phyloP scores from a whole-genome alignment of 2,329 filamentous ascomycete genomes.

The Aspergillus sp. region DNA sequence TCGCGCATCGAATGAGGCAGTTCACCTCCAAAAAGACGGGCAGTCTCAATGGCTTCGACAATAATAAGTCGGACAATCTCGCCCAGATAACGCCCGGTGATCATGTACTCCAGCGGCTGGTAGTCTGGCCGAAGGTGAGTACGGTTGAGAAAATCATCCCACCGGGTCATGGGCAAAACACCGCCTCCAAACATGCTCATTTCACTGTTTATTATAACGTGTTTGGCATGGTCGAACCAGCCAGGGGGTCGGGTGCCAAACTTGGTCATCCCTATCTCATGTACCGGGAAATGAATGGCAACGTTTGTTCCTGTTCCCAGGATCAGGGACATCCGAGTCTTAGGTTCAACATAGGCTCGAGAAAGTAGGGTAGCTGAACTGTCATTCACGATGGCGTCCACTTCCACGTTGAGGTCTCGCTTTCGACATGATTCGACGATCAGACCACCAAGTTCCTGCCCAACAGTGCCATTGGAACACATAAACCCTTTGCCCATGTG shows the following conservation, averaged over 20 bases:
- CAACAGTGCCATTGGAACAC: conserved; percentile 55
- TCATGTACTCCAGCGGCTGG: conserved; percentile 61
- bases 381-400: conserved; percentile 62
- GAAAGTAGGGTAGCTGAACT: conserved; percentile 58
- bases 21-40: conserved; percentile 53
- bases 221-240: conserved; percentile 54
- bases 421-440: conserved; percentile 56
- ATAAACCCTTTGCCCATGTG: conserved; percentile 63
- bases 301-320: conserved; percentile 63
- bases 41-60: conserved; percentile 53
- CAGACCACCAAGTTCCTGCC: conserved; percentile 55
- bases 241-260: conserved; percentile 51
- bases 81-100: conserved; percentile 59
- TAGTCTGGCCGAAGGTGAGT: conserved; percentile 57
- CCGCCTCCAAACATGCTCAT: conserved; percentile 60
- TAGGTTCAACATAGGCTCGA: conserved; percentile 56
- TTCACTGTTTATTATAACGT: conserved; percentile 63
- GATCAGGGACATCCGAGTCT: conserved; percentile 60
- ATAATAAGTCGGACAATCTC: conserved; percentile 60
- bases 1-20: conserved; percentile 52
- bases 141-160: conserved; percentile 57
- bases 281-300: conserved; percentile 56
- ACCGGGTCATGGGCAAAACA: conserved; percentile 55
- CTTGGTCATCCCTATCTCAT: conserved; percentile 50
- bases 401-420: conserved; percentile 51